Percentiles rank a stretch among this genome's conserved stretches.
Evolutionary conservation across 2,329 filamentous ascomycete genomes (phyloP).

Genomic region (Phialocephala subalpina): DNA sequence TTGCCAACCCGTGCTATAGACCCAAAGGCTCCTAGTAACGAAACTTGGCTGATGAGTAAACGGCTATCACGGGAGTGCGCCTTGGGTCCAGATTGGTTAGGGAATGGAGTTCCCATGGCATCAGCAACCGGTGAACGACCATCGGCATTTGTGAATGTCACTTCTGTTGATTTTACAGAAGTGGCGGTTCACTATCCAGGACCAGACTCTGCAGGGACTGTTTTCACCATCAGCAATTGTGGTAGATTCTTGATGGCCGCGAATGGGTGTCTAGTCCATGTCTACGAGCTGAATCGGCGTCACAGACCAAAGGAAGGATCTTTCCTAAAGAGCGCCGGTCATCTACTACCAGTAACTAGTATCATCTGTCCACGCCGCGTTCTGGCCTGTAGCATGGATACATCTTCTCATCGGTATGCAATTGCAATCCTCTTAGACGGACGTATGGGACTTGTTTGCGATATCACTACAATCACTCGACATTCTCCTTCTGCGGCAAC

Average conservation of each 20-base stretch:
- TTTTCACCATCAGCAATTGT: slow-evolving; percentile 60
- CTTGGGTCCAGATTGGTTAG: slow-evolving; percentile 42
- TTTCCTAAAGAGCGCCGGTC: slow-evolving; percentile 31
- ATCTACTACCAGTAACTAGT: slow-evolving; percentile 55
- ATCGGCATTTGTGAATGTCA: slow-evolving; percentile 45
- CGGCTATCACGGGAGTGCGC: slow-evolving; percentile 52
- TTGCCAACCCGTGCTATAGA: slow-evolving; percentile 29
- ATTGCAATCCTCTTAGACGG: slow-evolving; percentile 67
- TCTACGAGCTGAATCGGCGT: slow-evolving; percentile 54
- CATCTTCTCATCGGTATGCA: slow-evolving; percentile 60
- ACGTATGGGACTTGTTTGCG: slow-evolving; percentile 67
- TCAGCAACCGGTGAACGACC: slow-evolving; percentile 1
- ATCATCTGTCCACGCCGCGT: slow-evolving; percentile 65
- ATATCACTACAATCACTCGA: slow-evolving; percentile 49
- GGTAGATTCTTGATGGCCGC: slow-evolving; percentile 64
- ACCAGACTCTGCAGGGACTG: slow-evolving; percentile 33
- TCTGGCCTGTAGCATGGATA: slow-evolving; percentile 69
- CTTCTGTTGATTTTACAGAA: slow-evolving; percentile 48
- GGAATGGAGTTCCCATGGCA: slow-evolving; percentile 36
- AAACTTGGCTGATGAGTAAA: slow-evolving; percentile 50
- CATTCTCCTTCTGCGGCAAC: not conserved
- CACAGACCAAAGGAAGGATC: slow-evolving; percentile 17
- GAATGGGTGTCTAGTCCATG: slow-evolving; percentile 60
- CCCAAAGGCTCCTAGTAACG: slow-evolving; percentile 23
- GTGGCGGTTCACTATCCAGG: slow-evolving; percentile 41